Percentiles rank a stretch among this genome's conserved stretches.
These are phyloP conservation scores for Lagerstroemia speciosa DNA, from an alignment of 345 rosid species.

Conservation along the genomic window DNA sequence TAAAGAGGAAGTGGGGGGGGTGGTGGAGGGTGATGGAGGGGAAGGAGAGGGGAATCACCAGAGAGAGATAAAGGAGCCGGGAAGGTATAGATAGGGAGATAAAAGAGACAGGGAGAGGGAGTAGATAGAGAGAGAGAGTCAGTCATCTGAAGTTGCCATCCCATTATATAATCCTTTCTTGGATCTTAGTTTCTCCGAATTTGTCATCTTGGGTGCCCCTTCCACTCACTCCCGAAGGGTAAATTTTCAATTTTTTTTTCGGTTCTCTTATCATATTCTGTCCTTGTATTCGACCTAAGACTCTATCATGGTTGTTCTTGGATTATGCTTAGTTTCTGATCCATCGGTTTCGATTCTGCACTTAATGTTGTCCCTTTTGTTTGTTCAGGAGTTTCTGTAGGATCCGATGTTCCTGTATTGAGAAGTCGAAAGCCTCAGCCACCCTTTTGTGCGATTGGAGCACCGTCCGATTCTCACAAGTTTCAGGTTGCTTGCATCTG, in stretches of 20 bases:
- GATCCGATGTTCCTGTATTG: slow-evolving; percentile 59
- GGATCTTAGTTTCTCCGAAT: slow-evolving; percentile 70
- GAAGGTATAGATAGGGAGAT: slow-evolving; percentile 14
- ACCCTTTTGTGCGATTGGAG: slow-evolving; percentile 36
- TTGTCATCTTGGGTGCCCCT: slow-evolving; percentile 47
- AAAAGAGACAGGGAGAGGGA: slow-evolving; percentile 18
- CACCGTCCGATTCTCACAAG: slow-evolving; percentile 45
- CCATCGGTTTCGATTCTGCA: slow-evolving; percentile 10
- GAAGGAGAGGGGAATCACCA: slow-evolving; percentile 62
- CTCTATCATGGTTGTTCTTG: slow-evolving; percentile 6
- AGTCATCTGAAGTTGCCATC: slow-evolving; percentile 26
- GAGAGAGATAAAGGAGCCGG: slow-evolving; percentile 25
- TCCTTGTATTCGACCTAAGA: slow-evolving; percentile 8
- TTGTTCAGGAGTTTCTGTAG: slow-evolving; percentile 21
- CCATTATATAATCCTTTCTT: slow-evolving; percentile 28
- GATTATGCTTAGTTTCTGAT: slow-evolving; percentile 1
- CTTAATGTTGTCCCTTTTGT: neutral
- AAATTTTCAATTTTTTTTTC: slow-evolving; percentile 25
- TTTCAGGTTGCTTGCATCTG: slow-evolving; percentile 30
- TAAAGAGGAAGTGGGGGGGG: slow-evolving; percentile 39
- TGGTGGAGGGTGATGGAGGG: slow-evolving; percentile 24
- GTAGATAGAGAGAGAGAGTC: slow-evolving; percentile 23
- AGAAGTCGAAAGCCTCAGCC: slow-evolving; percentile 29
- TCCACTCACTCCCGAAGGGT: slow-evolving; percentile 31
- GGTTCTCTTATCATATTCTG: slow-evolving; percentile 13